Conservation (phyloP, 805 yeast species). For the Naumovozyma baii region DNA sequence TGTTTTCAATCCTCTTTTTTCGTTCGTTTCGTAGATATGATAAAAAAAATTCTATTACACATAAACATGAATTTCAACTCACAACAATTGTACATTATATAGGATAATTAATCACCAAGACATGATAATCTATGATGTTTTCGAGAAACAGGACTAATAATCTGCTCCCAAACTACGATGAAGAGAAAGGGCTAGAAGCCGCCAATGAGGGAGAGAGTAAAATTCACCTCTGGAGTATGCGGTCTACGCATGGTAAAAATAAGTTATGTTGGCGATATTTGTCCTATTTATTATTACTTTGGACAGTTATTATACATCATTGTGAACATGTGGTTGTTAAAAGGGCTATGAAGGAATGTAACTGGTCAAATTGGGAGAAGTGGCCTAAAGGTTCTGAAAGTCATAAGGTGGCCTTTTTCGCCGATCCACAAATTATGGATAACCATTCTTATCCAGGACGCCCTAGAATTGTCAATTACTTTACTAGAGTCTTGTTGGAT, state of each 20-base stretch:
- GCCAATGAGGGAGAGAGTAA: neutral
- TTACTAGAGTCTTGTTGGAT: constrained; percentile 61
- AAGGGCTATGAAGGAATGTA: constrained; percentile 38
- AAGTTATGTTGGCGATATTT: constrained; percentile 21
- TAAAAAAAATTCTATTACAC: no score
- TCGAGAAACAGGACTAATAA: constrained; percentile 9
- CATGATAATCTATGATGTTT: constrained; percentile 3
- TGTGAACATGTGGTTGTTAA: constrained; percentile 45
- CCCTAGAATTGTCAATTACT: constrained; percentile 38
- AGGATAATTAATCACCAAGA: neutral
- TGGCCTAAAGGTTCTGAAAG: constrained; percentile 37
- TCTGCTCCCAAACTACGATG: constrained; percentile 1
- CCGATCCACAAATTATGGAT: constrained; percentile 94
- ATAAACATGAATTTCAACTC: no score
- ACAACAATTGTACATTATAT: no score
- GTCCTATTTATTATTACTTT: constrained; percentile 25
- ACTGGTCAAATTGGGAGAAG: constrained; percentile 60
- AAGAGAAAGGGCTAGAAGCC: neutral
- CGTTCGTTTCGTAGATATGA: no score
- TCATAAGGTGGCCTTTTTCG: constrained; percentile 54
- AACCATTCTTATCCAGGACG: constrained; percentile 76
- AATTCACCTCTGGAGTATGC: neutral
- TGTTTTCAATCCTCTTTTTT: neutral
- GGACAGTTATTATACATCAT: constrained; percentile 41
- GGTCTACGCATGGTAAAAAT: neutral